A percentile compares a stretch with the other conserved stretches of the same genome.
Conservation (phyloP, 768 basidiomycete species). For the Mrakia hoshinonis region DNA sequence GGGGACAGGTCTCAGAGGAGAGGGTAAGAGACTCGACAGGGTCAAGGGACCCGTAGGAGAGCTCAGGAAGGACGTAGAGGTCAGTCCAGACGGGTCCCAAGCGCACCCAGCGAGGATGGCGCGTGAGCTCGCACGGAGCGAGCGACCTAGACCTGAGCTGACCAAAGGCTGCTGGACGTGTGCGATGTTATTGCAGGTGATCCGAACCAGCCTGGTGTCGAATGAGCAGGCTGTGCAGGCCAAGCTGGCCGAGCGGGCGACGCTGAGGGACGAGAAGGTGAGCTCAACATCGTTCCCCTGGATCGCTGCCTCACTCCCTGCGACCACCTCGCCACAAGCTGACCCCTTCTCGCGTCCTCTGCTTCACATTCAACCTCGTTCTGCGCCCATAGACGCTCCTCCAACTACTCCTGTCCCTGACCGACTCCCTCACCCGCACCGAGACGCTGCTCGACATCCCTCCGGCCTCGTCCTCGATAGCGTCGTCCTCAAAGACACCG, state of each 20-base stretch:
- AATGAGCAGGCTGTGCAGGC: conserved; percentile 58
- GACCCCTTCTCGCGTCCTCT: background rate
- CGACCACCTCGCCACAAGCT: background rate
- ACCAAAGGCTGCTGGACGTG: too few species aligned
- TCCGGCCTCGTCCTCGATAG: background rate
- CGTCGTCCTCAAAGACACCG: background rate
- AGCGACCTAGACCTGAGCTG: too few species aligned
- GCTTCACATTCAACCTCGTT: conserved; percentile 13
- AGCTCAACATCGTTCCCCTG: conserved; percentile 24
- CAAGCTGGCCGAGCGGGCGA: conserved; percentile 66
- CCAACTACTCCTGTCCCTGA: conserved; percentile 79
- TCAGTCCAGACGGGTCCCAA: conserved; percentile 42
- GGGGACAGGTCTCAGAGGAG: conserved; percentile 81
- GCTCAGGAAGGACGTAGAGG: conserved; percentile 60
- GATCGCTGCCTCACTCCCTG: background rate
- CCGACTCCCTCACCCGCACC: conserved; percentile 78
- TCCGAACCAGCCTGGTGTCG: conserved; percentile 24
- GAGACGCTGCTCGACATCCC: conserved; percentile 70
- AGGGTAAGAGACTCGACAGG: conserved; percentile 61
- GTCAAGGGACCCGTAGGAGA: conserved; percentile 60
- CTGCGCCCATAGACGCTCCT: conserved; percentile 56
- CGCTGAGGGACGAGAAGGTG: conserved; percentile 79
- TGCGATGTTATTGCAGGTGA: conserved; percentile 27
- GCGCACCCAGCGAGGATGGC: background rate
- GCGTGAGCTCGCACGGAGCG: background rate